Conservation (phyloP, 768 basidiomycete species). For the Boletus subcaerulescens region DNA sequence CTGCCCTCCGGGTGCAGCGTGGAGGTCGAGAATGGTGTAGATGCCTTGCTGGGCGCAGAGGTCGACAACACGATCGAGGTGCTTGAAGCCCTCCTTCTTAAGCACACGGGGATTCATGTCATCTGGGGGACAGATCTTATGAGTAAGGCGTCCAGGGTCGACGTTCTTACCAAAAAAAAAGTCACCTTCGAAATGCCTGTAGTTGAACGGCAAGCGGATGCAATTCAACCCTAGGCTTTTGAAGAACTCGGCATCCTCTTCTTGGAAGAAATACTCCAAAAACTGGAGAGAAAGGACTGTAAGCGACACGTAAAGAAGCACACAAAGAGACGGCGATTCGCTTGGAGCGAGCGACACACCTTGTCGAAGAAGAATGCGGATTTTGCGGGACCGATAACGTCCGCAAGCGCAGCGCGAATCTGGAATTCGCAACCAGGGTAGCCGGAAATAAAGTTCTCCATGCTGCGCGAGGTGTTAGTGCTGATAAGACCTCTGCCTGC, state of each 20-base stretch:
- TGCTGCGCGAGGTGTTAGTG: conserved; percentile 35
- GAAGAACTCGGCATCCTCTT: conserved; percentile 73
- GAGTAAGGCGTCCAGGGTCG: background rate
- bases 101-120: conserved; percentile 79
- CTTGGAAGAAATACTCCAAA: conserved; percentile 80
- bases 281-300: conserved; percentile 44
- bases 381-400: conserved; percentile 62
- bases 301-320: background rate
- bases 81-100: conserved; percentile 72
- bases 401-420: conserved; percentile 66
- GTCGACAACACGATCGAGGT: conserved; percentile 79
- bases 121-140: conserved; percentile 34
- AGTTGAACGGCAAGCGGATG: conserved; percentile 74
- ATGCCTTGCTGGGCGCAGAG: conserved; percentile 73
- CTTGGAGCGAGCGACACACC: conserved; percentile 36
- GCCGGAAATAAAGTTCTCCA: conserved; percentile 78
- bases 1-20: conserved; percentile 72
- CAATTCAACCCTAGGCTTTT: conserved; percentile 77
- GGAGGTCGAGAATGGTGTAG: conserved; percentile 77
- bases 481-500: background rate
- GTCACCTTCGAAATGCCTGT: conserved; percentile 61
- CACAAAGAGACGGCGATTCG: background rate
- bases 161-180: background rate
- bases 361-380: conserved; percentile 84
- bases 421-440: conserved; percentile 83